Percentiles rank a stretch among this genome's conserved stretches.
These are phyloP conservation scores for Colletotrichum camelliae DNA, from an alignment of 2,329 filamentous ascomycete genomes.

Conservation along the genomic window DNA sequence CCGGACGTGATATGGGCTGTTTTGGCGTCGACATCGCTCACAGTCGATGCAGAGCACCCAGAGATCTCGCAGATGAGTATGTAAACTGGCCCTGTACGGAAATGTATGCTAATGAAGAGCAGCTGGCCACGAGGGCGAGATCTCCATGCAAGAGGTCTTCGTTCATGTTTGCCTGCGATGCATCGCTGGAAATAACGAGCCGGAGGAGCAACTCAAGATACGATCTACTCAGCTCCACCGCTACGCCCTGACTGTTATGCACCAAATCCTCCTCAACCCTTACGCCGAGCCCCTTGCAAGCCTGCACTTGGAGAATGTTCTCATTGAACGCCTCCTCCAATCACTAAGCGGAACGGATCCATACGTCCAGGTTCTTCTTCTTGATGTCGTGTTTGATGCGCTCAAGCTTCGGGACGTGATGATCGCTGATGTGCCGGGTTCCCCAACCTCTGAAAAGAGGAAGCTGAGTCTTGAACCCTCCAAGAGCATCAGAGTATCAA, in stretches of 20 bases:
- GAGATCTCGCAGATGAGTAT: constrained; percentile 56
- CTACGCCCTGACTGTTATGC: constrained; percentile 71
- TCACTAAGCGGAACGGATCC: constrained; percentile 68
- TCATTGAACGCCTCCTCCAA: constrained; percentile 72
- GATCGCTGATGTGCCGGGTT: constrained; percentile 43
- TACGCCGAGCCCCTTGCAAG: constrained; percentile 63
- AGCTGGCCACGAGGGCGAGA: constrained; percentile 60
- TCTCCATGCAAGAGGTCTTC: constrained; percentile 72
- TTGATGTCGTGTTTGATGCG: constrained; percentile 78
- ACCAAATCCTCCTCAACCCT: constrained; percentile 71
- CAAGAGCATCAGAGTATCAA: constrained; percentile 43
- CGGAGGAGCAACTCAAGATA: constrained; percentile 42
- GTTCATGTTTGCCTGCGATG: constrained; percentile 70
- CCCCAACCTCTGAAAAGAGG: constrained; percentile 54
- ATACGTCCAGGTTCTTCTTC: constrained; percentile 76
- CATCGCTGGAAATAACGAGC: constrained; percentile 50
- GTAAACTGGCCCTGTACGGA: constrained; percentile 30
- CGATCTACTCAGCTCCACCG: constrained; percentile 73
- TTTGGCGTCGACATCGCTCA: constrained; percentile 66
- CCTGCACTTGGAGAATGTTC: constrained; percentile 71
- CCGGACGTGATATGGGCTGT: constrained; percentile 74
- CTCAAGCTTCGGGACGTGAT: constrained; percentile 67
- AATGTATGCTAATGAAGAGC: constrained; percentile 24
- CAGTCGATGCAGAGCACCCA: constrained; percentile 49
- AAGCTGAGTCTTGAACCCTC: constrained; percentile 45